These are phyloP conservation scores for Cyclanthera cordifolia DNA, from an alignment of 306 rosid species.

Conservation along the genomic window DNA sequence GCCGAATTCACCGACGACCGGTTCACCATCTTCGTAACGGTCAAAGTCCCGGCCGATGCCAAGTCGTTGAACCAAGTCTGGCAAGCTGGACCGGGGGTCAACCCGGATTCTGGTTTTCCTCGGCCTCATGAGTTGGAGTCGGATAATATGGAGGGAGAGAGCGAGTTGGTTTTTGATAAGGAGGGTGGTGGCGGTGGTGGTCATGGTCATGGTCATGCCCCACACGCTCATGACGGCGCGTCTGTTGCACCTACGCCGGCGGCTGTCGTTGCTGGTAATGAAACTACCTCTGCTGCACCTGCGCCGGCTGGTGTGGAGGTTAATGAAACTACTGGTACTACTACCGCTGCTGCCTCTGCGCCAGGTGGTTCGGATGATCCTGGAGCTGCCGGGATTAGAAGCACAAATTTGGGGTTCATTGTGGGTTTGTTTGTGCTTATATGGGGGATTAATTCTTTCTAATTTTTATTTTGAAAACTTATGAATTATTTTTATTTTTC, in stretches of 20 bases:
- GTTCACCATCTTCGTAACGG: constrained; percentile 24
- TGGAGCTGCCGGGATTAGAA: neutral
- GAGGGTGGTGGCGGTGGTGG: neutral
- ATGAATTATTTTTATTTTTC: no score
- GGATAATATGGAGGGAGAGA: neutral
- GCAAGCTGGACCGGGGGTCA: constrained; percentile 47
- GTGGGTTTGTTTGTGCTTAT: neutral
- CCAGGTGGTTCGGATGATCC: neutral
- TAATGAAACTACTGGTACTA: neutral
- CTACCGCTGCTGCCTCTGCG: neutral
- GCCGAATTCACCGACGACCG: constrained; percentile 10
- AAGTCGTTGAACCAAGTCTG: constrained; percentile 34
- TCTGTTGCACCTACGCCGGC: neutral
- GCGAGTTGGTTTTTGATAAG: constrained; percentile 1
- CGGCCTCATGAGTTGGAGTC: neutral
- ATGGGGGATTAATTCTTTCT: neutral
- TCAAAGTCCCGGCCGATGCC: constrained; percentile 34
- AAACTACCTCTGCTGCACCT: neutral
- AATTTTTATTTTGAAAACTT: no score
- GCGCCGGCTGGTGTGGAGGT: neutral
- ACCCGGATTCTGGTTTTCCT: neutral
- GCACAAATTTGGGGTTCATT: neutral
- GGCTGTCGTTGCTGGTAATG: neutral
- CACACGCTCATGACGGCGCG: neutral
- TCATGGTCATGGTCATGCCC: neutral